Percentiles rank a stretch among this genome's conserved stretches.
These are phyloP conservation scores for Quercus aquifolioides DNA, from an alignment of 306 rosid species.

Conservation along the genomic window DNA sequence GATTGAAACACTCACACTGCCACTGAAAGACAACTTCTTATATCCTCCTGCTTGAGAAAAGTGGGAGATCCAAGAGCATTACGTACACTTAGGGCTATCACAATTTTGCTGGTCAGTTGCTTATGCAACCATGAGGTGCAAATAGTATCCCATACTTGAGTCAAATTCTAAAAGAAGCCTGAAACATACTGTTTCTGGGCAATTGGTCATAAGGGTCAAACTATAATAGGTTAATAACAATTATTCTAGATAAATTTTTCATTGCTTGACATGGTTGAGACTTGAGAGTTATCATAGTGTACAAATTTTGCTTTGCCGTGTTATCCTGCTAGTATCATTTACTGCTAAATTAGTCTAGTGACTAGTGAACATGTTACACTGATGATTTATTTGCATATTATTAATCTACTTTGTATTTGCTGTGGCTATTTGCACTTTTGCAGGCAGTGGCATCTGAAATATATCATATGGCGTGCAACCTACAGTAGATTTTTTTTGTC, in stretches of 20 bases:
- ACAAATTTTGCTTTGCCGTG: neutral
- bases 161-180: neutral
- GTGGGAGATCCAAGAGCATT: neutral
- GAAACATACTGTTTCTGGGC: neutral
- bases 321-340: neutral
- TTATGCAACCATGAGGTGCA: neutral
- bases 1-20: neutral
- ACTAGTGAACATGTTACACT: neutral
- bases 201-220: no score
- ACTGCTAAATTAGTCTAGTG: neutral
- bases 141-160: neutral
- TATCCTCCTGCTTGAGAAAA: neutral
- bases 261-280: neutral
- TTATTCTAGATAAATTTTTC: neutral
- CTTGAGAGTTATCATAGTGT: neutral
- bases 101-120: neutral
- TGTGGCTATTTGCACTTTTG: neutral
- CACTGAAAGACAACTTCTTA: neutral
- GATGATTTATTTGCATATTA: neutral
- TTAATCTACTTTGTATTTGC: neutral
- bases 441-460: neutral
- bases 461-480: neutral
- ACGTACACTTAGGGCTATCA: neutral
- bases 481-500: neutral
- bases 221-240: no score